Base-by-base conservation (phyloP, 306 rosid species). In the Geum urbanum region DNA sequence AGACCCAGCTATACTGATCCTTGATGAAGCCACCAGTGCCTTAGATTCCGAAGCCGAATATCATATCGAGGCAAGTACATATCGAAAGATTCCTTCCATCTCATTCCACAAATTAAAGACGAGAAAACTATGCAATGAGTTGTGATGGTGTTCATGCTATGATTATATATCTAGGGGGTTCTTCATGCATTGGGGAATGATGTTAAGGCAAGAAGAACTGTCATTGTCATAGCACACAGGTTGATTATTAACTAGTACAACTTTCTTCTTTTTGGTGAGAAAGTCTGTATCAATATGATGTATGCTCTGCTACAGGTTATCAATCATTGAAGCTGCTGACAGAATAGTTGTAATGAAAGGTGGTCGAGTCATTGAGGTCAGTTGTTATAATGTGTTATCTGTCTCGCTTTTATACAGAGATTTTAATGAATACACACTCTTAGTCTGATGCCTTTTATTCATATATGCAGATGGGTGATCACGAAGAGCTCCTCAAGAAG, bases 11-110 rank as follows among this genome's bases (percentile, higher is more conserved):
- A 74, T 83, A 27, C 60, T 83, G 55, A 73, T 83, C 77, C 84
- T 83, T 8, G 87, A 83, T 11, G 87, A 83, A 76, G 79, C 87
- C 69, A 83, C 87, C 20, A 83, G 87, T 77, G 87, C 87, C 67
- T 67, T 83, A 39, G 87, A 83, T 71, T 70, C 82, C 39, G 84
- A 80, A 71, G 80, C 73, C 52, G 82, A 83, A 74, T 72, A 79
- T 24, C 74, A 73, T 62, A 66, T 79, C 16, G 66, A 73, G 84
- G 87, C 58, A 47, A 50, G 83, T 58, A 40, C 40, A 55, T 52
- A 48, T 45, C 46, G 56, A 12, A 58, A 46, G 24, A 20, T 49
- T 61, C 52, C 46, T 16, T 49, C 49, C 8, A 8, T 27, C 35
- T 35, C 9, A 15, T 24, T n/a, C 3, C 15, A 24, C 32, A 13